phyloP scores from a whole-genome alignment of 441 rosid genomes.

The Daphne laureola region DNA sequence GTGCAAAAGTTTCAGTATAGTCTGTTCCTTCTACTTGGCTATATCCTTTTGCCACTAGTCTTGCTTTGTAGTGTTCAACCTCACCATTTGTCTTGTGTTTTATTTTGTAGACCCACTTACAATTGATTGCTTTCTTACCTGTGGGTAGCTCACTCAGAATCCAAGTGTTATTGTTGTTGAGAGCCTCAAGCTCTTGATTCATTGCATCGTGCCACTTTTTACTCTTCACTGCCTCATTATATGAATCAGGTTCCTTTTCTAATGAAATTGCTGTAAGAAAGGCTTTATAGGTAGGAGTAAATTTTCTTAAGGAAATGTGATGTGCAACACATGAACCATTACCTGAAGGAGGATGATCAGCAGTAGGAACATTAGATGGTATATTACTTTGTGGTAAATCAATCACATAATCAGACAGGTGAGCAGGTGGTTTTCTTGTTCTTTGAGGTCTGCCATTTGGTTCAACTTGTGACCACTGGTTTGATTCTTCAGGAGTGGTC shows the following conservation, averaged over 20 bases:
- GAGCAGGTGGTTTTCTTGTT: no score
- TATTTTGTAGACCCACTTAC: background rate
- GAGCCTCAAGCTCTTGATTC: background rate
- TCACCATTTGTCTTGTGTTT: background rate
- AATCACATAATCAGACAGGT: background rate
- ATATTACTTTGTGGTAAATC: background rate
- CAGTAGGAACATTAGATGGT: background rate
- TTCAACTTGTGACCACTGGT: no score
- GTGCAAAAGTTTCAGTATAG: background rate
- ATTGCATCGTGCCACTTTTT: background rate
- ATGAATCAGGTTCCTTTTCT: background rate
- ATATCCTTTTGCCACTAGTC: background rate
- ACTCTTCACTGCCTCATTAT: background rate
- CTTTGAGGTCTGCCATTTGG: no score
- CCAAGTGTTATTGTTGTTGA: background rate
- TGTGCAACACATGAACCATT: background rate
- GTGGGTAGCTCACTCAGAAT: background rate
- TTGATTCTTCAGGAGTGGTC: no score
- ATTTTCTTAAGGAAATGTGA: background rate
- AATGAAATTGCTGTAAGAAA: background rate
- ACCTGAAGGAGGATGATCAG: background rate
- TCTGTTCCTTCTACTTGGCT: background rate
- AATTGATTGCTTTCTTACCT: background rate
- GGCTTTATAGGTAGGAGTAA: background rate
- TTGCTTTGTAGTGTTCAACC: background rate